Conservation (phyloP, 2,329 filamentous ascomycete genomes). For the Tolypocladium tundrense region DNA sequence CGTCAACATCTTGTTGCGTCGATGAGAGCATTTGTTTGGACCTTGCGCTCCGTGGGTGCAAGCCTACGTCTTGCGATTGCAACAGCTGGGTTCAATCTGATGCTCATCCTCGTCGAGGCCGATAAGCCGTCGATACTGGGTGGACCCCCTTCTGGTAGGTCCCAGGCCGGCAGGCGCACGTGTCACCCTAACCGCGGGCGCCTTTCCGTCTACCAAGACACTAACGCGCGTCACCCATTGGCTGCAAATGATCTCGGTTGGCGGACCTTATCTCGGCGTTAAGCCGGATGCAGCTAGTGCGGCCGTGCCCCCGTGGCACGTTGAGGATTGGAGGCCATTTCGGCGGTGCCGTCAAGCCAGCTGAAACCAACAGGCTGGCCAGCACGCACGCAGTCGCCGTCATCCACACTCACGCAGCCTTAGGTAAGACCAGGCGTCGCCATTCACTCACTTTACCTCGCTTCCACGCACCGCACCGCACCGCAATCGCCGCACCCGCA, state of each 20-base stretch:
- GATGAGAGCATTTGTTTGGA: not conserved
- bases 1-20: not conserved
- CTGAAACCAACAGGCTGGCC: not conserved
- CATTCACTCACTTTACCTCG: slow-evolving; percentile 11
- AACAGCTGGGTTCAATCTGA: not conserved
- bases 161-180: accelerated
- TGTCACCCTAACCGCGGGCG: not conserved
- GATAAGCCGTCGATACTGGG: not conserved
- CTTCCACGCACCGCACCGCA: slow-evolving; percentile 8
- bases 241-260: not conserved
- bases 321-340: not conserved
- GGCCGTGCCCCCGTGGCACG: not conserved
- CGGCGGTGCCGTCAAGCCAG: not conserved
- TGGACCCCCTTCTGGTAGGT: not conserved
- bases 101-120: not conserved
- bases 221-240: not conserved
- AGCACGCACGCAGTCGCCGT: not conserved
- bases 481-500: slow-evolving; percentile 3
- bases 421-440: slow-evolving; percentile 21
- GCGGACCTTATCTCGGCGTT: not conserved
- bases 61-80: not conserved
- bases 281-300: not conserved
- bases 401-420: slow-evolving; percentile 7
- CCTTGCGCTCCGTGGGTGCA: not conserved
- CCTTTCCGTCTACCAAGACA: not conserved